Base-by-base conservation (phyloP, 139 green algal species). In the Tetraselmis striata region DNA sequence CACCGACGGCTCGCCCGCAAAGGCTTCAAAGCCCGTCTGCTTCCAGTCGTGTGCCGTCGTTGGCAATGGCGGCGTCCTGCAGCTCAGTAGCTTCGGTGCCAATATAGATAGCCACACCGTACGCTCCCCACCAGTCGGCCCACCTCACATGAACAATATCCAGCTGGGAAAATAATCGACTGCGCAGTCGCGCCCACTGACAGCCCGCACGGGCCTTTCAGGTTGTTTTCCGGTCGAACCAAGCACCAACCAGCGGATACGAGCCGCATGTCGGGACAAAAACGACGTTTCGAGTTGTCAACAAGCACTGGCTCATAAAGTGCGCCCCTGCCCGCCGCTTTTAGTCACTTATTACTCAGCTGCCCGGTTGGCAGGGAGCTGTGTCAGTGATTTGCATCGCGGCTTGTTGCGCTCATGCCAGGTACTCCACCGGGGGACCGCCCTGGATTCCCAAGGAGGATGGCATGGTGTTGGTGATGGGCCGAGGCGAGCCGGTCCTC, bases 251-350 rank as follows among this genome's bases (percentile, higher is more conserved):
- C 2, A 45, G 32, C 18, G 29, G 29, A 28, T 80, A 80, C 29
- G 77, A 80, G 77, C 29, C 30, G 29, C 31, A 58, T 28, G 77
- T 80, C 29, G 77, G 77, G 18, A 59, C 77, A 22, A 80, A 80
- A n/a, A 80, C 77, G 23, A 80, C 77, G 2, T 80, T 80, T 32
- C 77, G 77, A 25, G 32, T 80, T 22, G 29, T 80, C 2, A 80
- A 80, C 77, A 80, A 80, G 77, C 77, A 32, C 27, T 80, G 77
- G 77, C 29, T 80, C 23, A 32, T 31, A 31, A 80, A 31, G 28
- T 80, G 31, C 29, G 31, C 77, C 28, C 29, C 27, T 2, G n/a
- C n/a, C n/a, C n/a, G n/a, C n/a, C n/a, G n/a, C n/a, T n/a, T n/a
- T n/a, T n/a, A n/a, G n/a, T n/a, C n/a, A n/a, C n/a, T n/a, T n/a